Evolutionary conservation across 305 asterid genomes (phyloP), one percentile per base, ranked within the genome.

Genomic region (Fraxinus albicans): DNA sequence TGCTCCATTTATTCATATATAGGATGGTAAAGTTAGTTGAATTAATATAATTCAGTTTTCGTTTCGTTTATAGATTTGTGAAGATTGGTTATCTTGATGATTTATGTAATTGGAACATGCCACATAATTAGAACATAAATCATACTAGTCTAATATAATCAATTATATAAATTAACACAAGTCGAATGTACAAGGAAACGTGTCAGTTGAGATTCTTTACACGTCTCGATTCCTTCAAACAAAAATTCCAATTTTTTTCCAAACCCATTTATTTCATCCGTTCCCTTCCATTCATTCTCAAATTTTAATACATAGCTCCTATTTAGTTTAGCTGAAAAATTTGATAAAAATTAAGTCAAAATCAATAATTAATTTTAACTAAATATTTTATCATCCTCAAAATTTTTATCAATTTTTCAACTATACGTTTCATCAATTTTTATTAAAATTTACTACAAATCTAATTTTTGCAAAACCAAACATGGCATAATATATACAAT

Each of bases 221-320:
- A 2, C 69, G 7, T 58, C 29, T 19, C 1, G 6, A 58, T 19
- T 19, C 69, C 12, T 19, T 58, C 27, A 58, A 19, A 58, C 29
- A 58, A 19, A 19, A 58, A 2, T n/a, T 19, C 25, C 25, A 55
- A n/a, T 0, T 38, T 38, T 38, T 33, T 17, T 17, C 13, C 29
- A 7, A 58, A 58, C 21, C 69, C 69, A 58, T 58, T 58, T 7
- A 58, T 58, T 8, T 58, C 58, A 58, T 47, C 44, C 85, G 65
- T 74, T 86, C 81, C 79, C 87, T 83, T 86, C 88, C 91, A 85
- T 83, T 67, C 88, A 84, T 80, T 79, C 79, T 70, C 81, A 72
- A 85, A 77, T 80, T 84, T 75, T 63, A 35, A 55, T 7, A 19
- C 23, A 50, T 50, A 17, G 65, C 65, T 53, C 23, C 8, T 53